These are phyloP conservation scores for Amoebophrya sp. DNA, from an alignment of 169 alveolate genomes.

Conservation along the genomic window DNA sequence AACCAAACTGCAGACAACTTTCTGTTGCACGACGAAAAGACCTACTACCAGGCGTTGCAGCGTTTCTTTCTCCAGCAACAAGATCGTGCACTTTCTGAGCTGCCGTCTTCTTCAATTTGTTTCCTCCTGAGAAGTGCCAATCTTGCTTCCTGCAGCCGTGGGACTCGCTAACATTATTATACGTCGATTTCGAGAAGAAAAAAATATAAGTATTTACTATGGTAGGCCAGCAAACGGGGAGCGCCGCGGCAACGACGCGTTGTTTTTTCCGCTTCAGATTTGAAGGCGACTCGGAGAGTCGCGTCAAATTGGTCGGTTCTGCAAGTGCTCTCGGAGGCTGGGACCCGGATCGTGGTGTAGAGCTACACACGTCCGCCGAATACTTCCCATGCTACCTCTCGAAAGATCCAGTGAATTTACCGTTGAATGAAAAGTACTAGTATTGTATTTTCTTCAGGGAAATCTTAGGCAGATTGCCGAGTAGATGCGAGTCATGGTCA, in stretches of 20 bases:
- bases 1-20: no score
- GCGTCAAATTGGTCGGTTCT: neutral
- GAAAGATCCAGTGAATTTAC: neutral
- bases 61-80: no score
- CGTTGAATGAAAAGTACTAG: neutral
- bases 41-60: no score
- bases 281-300: neutral
- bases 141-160: no score
- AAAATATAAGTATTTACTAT: no score
- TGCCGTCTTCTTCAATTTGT: no score
- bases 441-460: neutral
- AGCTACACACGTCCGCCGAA: neutral
- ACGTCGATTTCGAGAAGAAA: no score
- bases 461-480: neutral
- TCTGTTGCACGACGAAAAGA: no score
- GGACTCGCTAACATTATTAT: no score
- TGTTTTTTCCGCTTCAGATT: slow-evolving; percentile 7
- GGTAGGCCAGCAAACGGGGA: no score
- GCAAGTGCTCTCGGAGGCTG: neutral
- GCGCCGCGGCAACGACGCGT: neutral
- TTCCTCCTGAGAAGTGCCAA: no score
- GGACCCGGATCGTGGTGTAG: neutral
- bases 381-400: neutral
- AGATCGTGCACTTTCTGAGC: no score
- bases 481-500: neutral